phyloP scores from a whole-genome alignment of 768 basidiomycete genomes.

The Suillus lakei region DNA sequence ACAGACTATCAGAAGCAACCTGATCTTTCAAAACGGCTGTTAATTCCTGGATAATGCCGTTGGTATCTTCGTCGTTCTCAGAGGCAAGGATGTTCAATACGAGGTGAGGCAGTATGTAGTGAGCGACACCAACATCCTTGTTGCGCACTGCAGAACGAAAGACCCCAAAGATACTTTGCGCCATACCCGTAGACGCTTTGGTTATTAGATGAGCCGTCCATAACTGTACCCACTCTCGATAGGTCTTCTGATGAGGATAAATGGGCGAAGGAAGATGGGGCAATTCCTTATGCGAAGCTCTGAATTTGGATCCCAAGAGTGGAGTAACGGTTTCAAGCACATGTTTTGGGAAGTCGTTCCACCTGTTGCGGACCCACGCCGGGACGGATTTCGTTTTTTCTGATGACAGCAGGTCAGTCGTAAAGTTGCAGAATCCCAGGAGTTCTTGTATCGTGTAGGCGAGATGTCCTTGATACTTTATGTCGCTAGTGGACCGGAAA shows the following conservation, averaged over 20 bases:
- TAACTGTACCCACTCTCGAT: conserved; percentile 94
- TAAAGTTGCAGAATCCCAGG: conserved; percentile 85
- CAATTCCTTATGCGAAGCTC: conserved; percentile 48
- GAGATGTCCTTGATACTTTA: conserved; percentile 86
- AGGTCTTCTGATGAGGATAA: conserved; percentile 76
- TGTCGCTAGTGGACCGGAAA: conserved; percentile 93
- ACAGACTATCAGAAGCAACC: conserved; percentile 60
- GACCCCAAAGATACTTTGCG: conserved; percentile 73
- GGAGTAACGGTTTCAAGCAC: conserved; percentile 88
- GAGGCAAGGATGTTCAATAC: conserved; percentile 85
- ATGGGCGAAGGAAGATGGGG: conserved; percentile 66
- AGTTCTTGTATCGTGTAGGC: conserved; percentile 94
- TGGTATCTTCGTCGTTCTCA: conserved; percentile 63
- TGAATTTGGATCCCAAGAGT: conserved; percentile 72
- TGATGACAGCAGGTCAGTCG: conserved; percentile 67
- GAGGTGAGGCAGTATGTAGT: conserved; percentile 88
- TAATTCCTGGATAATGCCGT: conserved; percentile 76
- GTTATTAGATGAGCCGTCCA: conserved; percentile 87
- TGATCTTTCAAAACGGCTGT: conserved; percentile 87
- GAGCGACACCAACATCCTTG: conserved; percentile 95
- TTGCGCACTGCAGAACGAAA: conserved; percentile 80
- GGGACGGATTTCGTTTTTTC: conserved; percentile 56
- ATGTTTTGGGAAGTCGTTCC: conserved; percentile 81
- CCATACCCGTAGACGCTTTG: conserved; percentile 58
- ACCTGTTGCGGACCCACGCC: conserved; percentile 71